Evolutionary conservation across 2,329 filamentous ascomycete species (phyloP).

Genomic region (Whalleya microplaca): DNA sequence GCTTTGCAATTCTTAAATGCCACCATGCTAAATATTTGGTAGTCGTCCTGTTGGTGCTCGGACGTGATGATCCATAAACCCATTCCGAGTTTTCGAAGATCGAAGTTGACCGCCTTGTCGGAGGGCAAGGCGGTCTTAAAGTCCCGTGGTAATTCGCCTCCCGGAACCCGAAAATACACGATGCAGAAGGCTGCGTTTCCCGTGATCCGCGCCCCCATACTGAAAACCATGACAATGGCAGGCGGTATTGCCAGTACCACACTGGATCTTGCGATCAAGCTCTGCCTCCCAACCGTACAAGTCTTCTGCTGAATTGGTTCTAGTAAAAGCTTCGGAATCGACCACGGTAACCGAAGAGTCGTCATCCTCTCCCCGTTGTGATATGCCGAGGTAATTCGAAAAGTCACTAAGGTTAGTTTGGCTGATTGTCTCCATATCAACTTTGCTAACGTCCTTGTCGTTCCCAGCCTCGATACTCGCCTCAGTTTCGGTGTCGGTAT

Average conservation of each 20-base stretch:
- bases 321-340: conserved; percentile 35
- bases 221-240: conserved; percentile 29
- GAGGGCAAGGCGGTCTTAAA: conserved; percentile 8
- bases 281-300: conserved; percentile 60
- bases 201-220: conserved; percentile 33
- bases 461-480: conserved; percentile 23
- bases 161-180: conserved; percentile 41
- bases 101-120: not conserved
- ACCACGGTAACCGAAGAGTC: conserved; percentile 30
- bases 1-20: conserved; percentile 12
- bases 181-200: conserved; percentile 43
- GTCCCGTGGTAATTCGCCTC: conserved; percentile 18
- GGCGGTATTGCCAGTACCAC: conserved; percentile 22
- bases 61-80: conserved; percentile 10
- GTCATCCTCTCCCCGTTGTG: conserved; percentile 36
- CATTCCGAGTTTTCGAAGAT: conserved; percentile 2
- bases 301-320: conserved; percentile 42
- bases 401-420: conserved; percentile 40
- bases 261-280: conserved; percentile 39
- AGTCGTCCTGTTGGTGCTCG: conserved; percentile 1
- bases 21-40: conserved; percentile 10
- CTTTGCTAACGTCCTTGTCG: conserved; percentile 28
- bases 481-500: conserved; percentile 35
- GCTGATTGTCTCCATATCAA: conserved; percentile 35
- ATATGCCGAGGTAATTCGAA: conserved; percentile 44